Evolutionary conservation across 148 eudicot genomes (phyloP), one percentile per base, ranked within the genome.

Genomic region (Rhododendron henanense): DNA sequence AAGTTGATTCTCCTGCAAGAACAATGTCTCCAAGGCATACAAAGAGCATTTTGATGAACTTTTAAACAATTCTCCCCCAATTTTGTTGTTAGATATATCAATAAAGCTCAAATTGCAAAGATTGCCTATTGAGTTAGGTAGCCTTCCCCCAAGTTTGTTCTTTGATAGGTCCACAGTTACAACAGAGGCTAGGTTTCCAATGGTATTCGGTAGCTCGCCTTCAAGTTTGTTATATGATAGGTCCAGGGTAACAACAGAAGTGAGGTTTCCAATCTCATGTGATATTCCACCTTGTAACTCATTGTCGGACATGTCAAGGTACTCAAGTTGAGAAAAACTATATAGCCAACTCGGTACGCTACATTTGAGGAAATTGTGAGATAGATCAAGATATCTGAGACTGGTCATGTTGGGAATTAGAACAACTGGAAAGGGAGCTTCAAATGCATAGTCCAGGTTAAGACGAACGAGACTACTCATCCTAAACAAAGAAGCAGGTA

Each of bases 301-400:
- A 31, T 6, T 31, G n/a, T 6, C 0, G 10, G 15, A 1, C 53
- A 80, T 18, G 63, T 57, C 25, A 5, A 81, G 71, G 28, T 7
- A 31, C 67, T 77, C 53, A 39, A 83, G 57, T 23, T 76, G 35
- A 6, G 25, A 78, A 14, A 79, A 83, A 47, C 23, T 5, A 13
- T 78, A 9, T 0, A 85, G 2, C 88, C 86, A 83, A 45, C 83
- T 10, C 0, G 86, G 89, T 65, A 87, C 48, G 25, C 57, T n/a
- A 18, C 25, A 55, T 0, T 31, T 57, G 5, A 81, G 18, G 8
- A 8, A 0, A 19, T 81, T 81, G 11, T 51, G 0, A 11, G 82
- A 51, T 2, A 81, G 15, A 35, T 35, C 28, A 33, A 81, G 83
- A 10, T n/a, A 11, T 6, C 10, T 14, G 19, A 81, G 69, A 81